A percentile compares a stretch with the other conserved stretches of the same genome.
phyloP scores from a whole-genome alignment of 2,329 filamentous ascomycete species.

The Ascomycota sp. region DNA sequence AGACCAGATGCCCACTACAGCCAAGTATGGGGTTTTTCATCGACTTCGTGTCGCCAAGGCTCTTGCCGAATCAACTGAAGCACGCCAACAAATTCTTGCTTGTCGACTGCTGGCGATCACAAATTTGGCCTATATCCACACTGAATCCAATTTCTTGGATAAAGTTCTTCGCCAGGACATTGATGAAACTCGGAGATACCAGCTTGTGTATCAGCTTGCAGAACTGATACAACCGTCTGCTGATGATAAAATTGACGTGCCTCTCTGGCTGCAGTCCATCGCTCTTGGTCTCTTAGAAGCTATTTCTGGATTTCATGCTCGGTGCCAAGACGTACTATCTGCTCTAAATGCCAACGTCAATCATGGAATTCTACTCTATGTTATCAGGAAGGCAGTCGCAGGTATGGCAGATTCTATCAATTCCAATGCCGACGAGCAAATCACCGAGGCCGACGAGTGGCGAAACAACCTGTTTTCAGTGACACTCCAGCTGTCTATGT shows the following conservation, averaged over 20 bases:
- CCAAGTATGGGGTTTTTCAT: slow-evolving; percentile 67
- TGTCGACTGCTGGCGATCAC: slow-evolving; percentile 69
- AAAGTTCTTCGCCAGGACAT: slow-evolving; percentile 70
- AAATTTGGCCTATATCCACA: slow-evolving; percentile 76
- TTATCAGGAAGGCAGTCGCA: slow-evolving; percentile 73
- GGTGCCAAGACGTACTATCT: slow-evolving; percentile 60
- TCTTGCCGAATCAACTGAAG: slow-evolving; percentile 39
- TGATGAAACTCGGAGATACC: slow-evolving; percentile 71
- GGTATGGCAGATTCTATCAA: slow-evolving; percentile 42
- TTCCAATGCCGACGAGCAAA: slow-evolving; percentile 32
- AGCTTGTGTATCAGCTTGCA: slow-evolving; percentile 77
- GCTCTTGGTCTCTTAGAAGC: slow-evolving; percentile 65
- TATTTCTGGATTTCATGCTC: slow-evolving; percentile 56
- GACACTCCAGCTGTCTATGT: slow-evolving; percentile 55
- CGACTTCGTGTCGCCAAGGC: slow-evolving; percentile 68
- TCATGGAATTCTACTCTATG: slow-evolving; percentile 81
- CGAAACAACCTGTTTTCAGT: slow-evolving; percentile 75
- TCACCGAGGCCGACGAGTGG: slow-evolving; percentile 64
- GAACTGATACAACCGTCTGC: slow-evolving; percentile 72
- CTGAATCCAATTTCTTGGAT: slow-evolving; percentile 61
- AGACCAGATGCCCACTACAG: slow-evolving; percentile 43
- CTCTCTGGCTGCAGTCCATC: slow-evolving; percentile 58
- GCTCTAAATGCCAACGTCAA: slow-evolving; percentile 92
- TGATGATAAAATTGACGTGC: slow-evolving; percentile 43
- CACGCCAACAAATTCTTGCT: slow-evolving; percentile 53